phyloP scores from a whole-genome alignment of 192 early-diverging fungal species.

The Obelidium mucronatum region DNA sequence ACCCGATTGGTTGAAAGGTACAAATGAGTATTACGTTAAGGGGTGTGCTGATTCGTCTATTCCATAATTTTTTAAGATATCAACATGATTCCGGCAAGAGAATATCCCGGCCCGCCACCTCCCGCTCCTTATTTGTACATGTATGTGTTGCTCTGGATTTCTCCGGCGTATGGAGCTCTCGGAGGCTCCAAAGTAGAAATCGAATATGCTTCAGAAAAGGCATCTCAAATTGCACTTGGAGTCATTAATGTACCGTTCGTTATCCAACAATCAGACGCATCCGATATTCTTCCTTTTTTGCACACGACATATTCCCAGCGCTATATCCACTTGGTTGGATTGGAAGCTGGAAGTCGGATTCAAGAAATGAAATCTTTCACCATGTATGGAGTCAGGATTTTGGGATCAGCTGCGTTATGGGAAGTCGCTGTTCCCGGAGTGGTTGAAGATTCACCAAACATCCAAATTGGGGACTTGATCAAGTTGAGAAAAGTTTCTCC shows the following conservation, averaged over 20 bases:
- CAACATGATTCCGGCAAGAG: background rate
- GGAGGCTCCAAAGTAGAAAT: too few species aligned
- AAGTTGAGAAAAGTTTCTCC: background rate
- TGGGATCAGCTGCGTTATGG: background rate
- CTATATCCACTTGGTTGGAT: background rate
- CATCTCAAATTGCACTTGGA: too few species aligned
- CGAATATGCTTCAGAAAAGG: too few species aligned
- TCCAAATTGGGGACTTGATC: conserved; percentile 27
- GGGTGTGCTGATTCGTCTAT: background rate
- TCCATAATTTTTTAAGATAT: background rate
- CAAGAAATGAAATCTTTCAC: background rate
- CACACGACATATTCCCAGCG: background rate
- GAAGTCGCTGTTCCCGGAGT: conserved; percentile 27
- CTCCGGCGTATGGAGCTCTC: too few species aligned
- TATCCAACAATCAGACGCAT: too few species aligned
- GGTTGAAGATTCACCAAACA: conserved; percentile 20
- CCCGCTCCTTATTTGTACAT: background rate
- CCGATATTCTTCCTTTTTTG: too few species aligned
- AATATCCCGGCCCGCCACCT: background rate
- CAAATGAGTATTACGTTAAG: background rate
- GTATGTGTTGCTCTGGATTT: conserved; percentile 1
- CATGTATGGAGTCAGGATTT: conserved; percentile 14
- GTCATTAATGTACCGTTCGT: too few species aligned
- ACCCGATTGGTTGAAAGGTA: conserved; percentile 5
- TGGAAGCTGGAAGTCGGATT: background rate